phyloP scores from a whole-genome alignment of 257 asterid species.

The Scutellaria minor region DNA sequence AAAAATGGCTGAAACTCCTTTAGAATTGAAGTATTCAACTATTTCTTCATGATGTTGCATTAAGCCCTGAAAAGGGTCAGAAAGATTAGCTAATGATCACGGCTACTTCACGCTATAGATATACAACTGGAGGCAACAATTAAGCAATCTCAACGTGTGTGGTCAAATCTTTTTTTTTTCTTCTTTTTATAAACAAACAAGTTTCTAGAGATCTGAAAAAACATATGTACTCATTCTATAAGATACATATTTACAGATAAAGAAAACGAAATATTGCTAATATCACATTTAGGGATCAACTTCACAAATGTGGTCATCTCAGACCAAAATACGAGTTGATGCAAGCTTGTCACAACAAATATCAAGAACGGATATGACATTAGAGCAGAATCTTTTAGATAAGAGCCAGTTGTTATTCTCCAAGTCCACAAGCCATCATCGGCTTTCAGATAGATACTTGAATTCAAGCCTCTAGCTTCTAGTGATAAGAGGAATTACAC shows the following conservation, averaged over 20 bases:
- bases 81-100: neutral
- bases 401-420: neutral
- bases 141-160: neutral
- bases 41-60: slow-evolving; percentile 80
- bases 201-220: neutral
- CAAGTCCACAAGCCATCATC: neutral
- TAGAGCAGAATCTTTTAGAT: neutral
- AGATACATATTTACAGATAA: neutral
- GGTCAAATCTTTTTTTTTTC: neutral
- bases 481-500: slow-evolving; percentile 9
- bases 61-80: slow-evolving; percentile 65
- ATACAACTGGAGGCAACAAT: neutral
- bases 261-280: neutral
- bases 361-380: neutral
- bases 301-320: neutral
- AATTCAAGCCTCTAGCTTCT: neutral
- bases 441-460: neutral
- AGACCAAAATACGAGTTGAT: slow-evolving; percentile 7
- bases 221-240: neutral
- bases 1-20: slow-evolving; percentile 84
- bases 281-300: neutral
- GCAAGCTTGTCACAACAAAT: neutral
- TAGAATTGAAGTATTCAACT: slow-evolving; percentile 70
- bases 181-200: neutral
- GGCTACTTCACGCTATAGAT: neutral